Conservation (phyloP, 306 rosid species). For the Styphnolobium japonicum region DNA sequence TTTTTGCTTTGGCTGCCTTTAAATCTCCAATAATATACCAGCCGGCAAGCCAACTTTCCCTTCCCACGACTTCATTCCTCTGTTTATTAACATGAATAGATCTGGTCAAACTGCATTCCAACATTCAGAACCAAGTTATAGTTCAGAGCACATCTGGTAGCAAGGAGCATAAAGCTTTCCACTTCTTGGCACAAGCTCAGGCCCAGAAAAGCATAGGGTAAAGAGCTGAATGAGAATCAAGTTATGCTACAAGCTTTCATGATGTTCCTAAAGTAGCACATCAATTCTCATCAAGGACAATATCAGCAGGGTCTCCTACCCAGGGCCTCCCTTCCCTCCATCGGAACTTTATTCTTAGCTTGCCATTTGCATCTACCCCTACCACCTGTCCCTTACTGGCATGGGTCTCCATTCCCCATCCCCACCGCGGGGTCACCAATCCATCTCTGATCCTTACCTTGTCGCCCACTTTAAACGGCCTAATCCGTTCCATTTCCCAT, state of each 20-base stretch:
- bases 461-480: slow-evolving; percentile 62
- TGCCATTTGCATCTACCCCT: slow-evolving; percentile 81
- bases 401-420: slow-evolving; percentile 88
- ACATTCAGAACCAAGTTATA: slow-evolving; percentile 10
- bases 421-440: slow-evolving; percentile 68
- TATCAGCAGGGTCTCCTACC: slow-evolving; percentile 78
- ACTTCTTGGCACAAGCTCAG: not conserved
- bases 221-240: slow-evolving; percentile 7
- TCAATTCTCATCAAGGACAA: slow-evolving; percentile 44
- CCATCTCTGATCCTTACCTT: slow-evolving; percentile 67
- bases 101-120: not conserved
- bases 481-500: slow-evolving; percentile 55
- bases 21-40: slow-evolving; percentile 18
- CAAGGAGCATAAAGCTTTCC: not conserved
- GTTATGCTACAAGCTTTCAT: not conserved
- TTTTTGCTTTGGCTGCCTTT: slow-evolving; percentile 14
- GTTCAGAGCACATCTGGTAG: not conserved
- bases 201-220: not conserved
- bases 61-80: slow-evolving; percentile 13
- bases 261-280: not conserved
- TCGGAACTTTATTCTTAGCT: slow-evolving; percentile 60
- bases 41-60: not conserved
- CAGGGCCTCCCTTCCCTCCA: slow-evolving; percentile 87
- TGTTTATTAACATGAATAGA: slow-evolving; percentile 34
- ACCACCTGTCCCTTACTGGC: slow-evolving; percentile 67